Evolutionary conservation across 257 asterid genomes (phyloP).

Genomic region (Linaria vulgaris): DNA sequence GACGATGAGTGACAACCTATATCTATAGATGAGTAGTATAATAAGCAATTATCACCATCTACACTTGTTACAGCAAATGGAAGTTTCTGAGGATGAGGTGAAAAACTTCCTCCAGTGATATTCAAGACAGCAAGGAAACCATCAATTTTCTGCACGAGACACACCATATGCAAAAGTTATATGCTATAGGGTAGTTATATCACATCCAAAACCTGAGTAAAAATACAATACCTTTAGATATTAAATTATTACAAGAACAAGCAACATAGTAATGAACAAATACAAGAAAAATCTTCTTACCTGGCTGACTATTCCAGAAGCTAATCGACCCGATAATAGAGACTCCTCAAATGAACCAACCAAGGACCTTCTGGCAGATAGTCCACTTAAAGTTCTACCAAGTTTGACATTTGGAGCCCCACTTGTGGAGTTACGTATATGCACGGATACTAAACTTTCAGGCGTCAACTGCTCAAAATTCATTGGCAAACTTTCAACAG

Average conservation of each 20-base stretch:
- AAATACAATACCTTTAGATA: no score
- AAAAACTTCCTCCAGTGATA: conserved; percentile 76
- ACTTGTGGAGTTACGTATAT: conserved; percentile 33
- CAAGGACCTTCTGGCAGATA: conserved; percentile 74
- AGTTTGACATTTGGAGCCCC: conserved; percentile 48
- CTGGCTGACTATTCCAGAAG: conserved; percentile 75
- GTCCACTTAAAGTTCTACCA: conserved; percentile 60
- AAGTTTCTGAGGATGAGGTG: conserved; percentile 85
- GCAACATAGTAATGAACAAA: conserved; percentile 10
- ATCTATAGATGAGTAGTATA: conserved; percentile 84
- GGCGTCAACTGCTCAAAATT: conserved; percentile 53
- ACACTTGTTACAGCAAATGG: conserved; percentile 86
- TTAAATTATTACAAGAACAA: no score
- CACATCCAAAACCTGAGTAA: no score
- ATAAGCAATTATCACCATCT: conserved; percentile 72
- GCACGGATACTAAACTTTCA: conserved; percentile 38
- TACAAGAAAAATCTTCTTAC: conserved; percentile 26
- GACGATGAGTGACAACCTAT: conserved; percentile 47
- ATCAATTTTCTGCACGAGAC: conserved; percentile 62
- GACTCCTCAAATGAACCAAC: conserved; percentile 97
- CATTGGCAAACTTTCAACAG: conserved; percentile 40
- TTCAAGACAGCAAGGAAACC: conserved; percentile 88
- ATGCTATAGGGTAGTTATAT: background rate
- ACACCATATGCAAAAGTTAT: background rate
- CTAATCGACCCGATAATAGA: conserved; percentile 80